Evolutionary conservation across 192 early-diverging fungal genomes (phyloP).

Genomic region (Geranomyces michiganensis): DNA sequence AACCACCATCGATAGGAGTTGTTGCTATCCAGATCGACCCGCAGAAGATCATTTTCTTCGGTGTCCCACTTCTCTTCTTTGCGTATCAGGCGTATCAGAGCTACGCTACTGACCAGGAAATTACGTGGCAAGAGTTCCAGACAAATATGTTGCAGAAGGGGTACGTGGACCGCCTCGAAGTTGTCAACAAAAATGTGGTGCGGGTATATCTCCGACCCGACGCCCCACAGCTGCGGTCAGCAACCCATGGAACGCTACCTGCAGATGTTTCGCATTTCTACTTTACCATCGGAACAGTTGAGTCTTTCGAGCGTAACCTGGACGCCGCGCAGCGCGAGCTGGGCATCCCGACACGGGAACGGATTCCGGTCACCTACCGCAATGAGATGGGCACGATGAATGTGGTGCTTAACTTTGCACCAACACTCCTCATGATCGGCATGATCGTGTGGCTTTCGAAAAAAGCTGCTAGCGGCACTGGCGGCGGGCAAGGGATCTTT

Average conservation of each 20-base stretch:
- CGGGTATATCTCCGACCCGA: conserved; percentile 77
- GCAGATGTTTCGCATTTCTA: conserved; percentile 48
- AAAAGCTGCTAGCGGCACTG: conserved; percentile 60
- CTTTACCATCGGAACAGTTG: conserved; percentile 93
- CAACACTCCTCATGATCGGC: conserved; percentile 89
- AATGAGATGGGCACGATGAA: conserved; percentile 76
- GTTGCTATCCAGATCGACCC: conserved; percentile 41
- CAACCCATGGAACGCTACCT: conserved; percentile 7
- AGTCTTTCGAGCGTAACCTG: conserved; percentile 91
- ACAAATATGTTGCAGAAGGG: conserved; percentile 87
- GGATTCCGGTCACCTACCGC: conserved; percentile 89
- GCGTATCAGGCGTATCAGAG: conserved; percentile 32
- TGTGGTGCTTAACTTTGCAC: conserved; percentile 87
- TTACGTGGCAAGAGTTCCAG: conserved; percentile 94
- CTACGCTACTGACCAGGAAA: conserved; percentile 49
- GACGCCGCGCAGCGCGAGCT: conserved; percentile 89
- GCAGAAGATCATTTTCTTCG: conserved; percentile 33
- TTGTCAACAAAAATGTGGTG: conserved; percentile 86
- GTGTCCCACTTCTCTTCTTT: conserved; percentile 38
- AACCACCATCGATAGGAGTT: conserved; percentile 11
- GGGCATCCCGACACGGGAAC: conserved; percentile 83
- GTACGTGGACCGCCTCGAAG: conserved; percentile 85
- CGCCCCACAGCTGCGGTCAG: conserved; percentile 43
- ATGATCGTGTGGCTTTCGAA: conserved; percentile 85
- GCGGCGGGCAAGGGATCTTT: conserved; percentile 82